Conservation (phyloP, 441 rosid species). For the Mallotus repandus region DNA sequence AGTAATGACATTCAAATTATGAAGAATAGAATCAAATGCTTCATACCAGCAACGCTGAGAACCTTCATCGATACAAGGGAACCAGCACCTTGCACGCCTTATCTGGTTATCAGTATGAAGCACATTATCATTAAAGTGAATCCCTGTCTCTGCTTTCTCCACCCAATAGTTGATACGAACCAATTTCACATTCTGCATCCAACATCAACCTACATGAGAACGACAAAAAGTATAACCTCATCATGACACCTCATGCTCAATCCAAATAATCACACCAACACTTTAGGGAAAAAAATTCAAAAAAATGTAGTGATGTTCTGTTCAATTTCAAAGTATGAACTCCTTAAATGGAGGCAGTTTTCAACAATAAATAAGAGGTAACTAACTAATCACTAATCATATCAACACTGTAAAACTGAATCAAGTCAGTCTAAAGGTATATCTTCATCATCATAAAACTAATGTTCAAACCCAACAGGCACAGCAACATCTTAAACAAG, state of each 20-base stretch:
- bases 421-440: too few relatives aligned
- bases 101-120: constrained; percentile 91
- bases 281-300: neutral
- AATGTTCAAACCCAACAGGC: too few relatives aligned
- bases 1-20: neutral
- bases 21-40: constrained; percentile 10
- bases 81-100: constrained; percentile 96
- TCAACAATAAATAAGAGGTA: neutral
- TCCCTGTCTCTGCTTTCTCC: constrained; percentile 83
- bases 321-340: neutral
- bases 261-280: neutral
- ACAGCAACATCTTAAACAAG: too few relatives aligned
- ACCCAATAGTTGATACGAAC: constrained; percentile 88
- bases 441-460: too few relatives aligned
- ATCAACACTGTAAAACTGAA: neutral
- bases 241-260: constrained; percentile 29
- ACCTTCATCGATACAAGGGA: constrained; percentile 84
- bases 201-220: constrained; percentile 60
- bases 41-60: constrained; percentile 86
- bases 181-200: constrained; percentile 92
- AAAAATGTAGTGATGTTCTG: neutral
- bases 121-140: constrained; percentile 74
- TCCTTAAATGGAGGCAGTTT: neutral
- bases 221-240: constrained; percentile 37
- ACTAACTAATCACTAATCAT: neutral